Conservation (phyloP, 2,329 filamentous ascomycete genomes). For the Ceratocystis harringtonii region DNA sequence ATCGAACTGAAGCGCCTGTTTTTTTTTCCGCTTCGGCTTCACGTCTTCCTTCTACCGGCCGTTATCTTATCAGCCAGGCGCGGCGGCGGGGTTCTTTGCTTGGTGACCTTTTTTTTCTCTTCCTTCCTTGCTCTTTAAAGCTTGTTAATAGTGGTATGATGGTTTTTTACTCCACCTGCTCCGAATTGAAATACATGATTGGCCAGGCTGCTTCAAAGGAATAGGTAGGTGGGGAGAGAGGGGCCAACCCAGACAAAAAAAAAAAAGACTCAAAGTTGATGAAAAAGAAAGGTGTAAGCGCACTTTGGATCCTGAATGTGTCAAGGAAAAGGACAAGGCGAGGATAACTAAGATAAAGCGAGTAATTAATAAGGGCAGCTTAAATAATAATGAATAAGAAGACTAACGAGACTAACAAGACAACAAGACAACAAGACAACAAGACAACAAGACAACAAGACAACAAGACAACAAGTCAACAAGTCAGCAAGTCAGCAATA, state of each 20-base stretch:
- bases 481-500: not conserved
- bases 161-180: not conserved
- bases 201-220: not conserved
- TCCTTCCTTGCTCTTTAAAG: not conserved
- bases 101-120: not conserved
- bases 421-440: too few relatives aligned
- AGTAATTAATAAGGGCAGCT: not conserved
- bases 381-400: not conserved
- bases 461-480: too few relatives aligned
- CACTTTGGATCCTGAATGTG: constrained; percentile 8
- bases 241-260: not conserved
- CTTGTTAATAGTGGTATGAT: not conserved
- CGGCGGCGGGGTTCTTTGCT: constrained; percentile 1
- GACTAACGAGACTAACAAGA: not conserved
- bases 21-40: not conserved
- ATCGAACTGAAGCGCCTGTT: too few relatives aligned
- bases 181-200: constrained; percentile 1
- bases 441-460: not conserved
- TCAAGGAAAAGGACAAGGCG: not conserved
- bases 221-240: not conserved
- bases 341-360: not conserved
- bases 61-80: constrained; percentile 15
- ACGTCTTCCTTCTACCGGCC: not conserved
- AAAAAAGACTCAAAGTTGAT: not conserved
- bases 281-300: constrained; percentile 16